Evolutionary conservation across 2,329 filamentous ascomycete genomes (phyloP).

Genomic region (Massarina eburnea): DNA sequence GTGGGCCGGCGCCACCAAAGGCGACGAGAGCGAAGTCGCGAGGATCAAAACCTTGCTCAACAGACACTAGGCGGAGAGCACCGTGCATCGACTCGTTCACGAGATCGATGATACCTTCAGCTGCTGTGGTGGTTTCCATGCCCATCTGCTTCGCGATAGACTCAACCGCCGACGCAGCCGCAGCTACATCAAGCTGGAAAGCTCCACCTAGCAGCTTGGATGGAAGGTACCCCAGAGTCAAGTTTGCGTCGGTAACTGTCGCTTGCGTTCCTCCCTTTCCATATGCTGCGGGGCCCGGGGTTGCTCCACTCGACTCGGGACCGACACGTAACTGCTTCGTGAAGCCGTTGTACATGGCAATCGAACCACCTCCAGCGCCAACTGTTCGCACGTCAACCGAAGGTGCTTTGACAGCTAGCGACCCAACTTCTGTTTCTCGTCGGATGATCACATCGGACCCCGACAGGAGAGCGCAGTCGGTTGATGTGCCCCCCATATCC

Average conservation of each 20-base stretch:
- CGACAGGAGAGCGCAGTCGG: constrained; percentile 51
- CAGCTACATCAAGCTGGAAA: constrained; percentile 48
- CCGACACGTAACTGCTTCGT: constrained; percentile 54
- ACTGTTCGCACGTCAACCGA: constrained; percentile 54
- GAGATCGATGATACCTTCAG: constrained; percentile 53
- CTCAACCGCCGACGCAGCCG: constrained; percentile 47
- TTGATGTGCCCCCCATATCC: constrained; percentile 56
- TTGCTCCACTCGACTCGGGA: constrained; percentile 53
- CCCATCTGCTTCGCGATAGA: constrained; percentile 51
- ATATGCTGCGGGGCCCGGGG: constrained; percentile 54
- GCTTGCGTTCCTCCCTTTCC: constrained; percentile 49
- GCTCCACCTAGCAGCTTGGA: constrained; percentile 50
- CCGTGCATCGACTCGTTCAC: constrained; percentile 57
- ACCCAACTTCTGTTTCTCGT: constrained; percentile 49
- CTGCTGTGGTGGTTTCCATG: constrained; percentile 46
- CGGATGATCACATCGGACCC: constrained; percentile 48
- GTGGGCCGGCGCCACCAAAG: constrained; percentile 54
- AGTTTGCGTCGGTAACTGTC: constrained; percentile 55
- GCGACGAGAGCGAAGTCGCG: constrained; percentile 55
- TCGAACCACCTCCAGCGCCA: constrained; percentile 54
- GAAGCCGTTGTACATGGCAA: constrained; percentile 51
- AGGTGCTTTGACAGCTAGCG: constrained; percentile 49
- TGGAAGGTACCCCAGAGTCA: constrained; percentile 52
- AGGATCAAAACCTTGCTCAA: constrained; percentile 56
- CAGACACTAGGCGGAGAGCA: constrained; percentile 53